These are phyloP conservation scores for Lathyrus tuberosus DNA, from an alignment of 306 rosid genomes.

Conservation along the genomic window DNA sequence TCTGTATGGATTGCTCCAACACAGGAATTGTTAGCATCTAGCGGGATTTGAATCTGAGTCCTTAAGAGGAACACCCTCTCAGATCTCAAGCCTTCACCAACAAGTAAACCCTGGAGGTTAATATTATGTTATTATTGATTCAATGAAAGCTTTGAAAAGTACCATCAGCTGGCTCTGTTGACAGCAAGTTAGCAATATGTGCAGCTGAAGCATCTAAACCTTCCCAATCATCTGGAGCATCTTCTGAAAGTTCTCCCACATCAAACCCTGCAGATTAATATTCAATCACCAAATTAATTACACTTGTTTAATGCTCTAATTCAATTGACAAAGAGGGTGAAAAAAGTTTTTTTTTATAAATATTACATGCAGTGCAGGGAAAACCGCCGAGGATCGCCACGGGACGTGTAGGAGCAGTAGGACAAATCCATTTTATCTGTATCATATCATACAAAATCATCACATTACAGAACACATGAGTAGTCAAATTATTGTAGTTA, in stretches of 20 bases:
- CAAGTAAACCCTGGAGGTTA: no score
- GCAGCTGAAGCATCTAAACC: conserved; percentile 96
- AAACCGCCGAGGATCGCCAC: conserved; percentile 92
- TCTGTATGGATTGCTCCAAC: no score
- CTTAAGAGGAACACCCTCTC: no score
- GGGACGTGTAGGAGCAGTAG: conserved; percentile 99
- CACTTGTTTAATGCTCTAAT: conserved; percentile 2
- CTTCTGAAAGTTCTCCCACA: conserved; percentile 91
- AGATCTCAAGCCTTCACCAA: no score
- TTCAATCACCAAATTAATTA: conserved; percentile 27
- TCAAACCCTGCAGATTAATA: conserved; percentile 77
- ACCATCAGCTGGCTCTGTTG: conserved; percentile 98
- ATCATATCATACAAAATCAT: conserved; percentile 37
- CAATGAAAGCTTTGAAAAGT: conserved; percentile 29
- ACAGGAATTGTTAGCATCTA: no score
- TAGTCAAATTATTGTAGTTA: no score
- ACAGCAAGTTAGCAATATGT: conserved; percentile 88
- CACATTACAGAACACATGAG: not conserved
- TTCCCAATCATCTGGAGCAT: conserved; percentile 96
- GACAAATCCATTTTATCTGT: conserved; percentile 99
- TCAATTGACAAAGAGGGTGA: conserved; percentile 1
- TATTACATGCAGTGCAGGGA: conserved; percentile 94
- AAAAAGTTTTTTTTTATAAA: conserved; percentile 16
- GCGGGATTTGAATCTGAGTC: no score
- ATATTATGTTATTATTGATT: not conserved